Evolutionary conservation across 2,329 filamentous ascomycete genomes (phyloP).

Genomic region (Alternaria triticina): DNA sequence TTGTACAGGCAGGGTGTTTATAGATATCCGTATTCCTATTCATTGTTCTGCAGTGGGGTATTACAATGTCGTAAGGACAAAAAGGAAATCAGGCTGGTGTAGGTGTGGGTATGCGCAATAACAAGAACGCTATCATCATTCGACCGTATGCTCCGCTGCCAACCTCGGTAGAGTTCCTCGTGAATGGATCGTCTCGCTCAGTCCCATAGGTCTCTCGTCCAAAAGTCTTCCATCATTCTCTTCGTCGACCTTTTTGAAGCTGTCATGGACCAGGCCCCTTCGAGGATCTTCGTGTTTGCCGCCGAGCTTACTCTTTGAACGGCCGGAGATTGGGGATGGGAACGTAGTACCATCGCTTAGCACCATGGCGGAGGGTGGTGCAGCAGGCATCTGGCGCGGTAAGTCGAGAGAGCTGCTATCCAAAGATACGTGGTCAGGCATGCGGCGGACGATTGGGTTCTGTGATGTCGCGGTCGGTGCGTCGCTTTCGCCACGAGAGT

Average conservation of each 20-base stretch:
- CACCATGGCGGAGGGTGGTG: slow-evolving; percentile 1
- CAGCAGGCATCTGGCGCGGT: slow-evolving; percentile 8
- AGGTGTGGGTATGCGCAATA: background rate
- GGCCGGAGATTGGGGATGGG: slow-evolving; percentile 5
- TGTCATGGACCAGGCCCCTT: slow-evolving; percentile 15
- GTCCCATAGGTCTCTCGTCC: slow-evolving; percentile 22
- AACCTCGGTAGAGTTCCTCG: slow-evolving; percentile 15
- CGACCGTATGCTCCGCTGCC: slow-evolving; percentile 19
- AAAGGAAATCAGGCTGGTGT: background rate
- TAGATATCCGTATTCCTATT: background rate
- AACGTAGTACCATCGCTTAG: slow-evolving; percentile 7
- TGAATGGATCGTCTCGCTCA: slow-evolving; percentile 26
- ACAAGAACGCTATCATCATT: background rate
- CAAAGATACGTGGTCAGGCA: background rate
- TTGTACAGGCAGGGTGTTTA: background rate
- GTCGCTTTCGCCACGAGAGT: slow-evolving; percentile 14
- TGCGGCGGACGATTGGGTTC: slow-evolving; percentile 7
- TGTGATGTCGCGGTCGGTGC: background rate
- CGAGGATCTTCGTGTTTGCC: slow-evolving; percentile 11
- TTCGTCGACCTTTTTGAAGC: slow-evolving; percentile 17
- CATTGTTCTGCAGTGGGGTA: background rate
- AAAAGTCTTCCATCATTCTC: slow-evolving; percentile 23
- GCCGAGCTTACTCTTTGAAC: background rate
- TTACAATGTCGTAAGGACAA: background rate
- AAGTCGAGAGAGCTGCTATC: slow-evolving; percentile 16